Evolutionary conservation across 1,284 basidiomycete species (phyloP), one percentile per base, ranked within the genome.

Genomic region (Erythrobasidium hasegawianum): DNA sequence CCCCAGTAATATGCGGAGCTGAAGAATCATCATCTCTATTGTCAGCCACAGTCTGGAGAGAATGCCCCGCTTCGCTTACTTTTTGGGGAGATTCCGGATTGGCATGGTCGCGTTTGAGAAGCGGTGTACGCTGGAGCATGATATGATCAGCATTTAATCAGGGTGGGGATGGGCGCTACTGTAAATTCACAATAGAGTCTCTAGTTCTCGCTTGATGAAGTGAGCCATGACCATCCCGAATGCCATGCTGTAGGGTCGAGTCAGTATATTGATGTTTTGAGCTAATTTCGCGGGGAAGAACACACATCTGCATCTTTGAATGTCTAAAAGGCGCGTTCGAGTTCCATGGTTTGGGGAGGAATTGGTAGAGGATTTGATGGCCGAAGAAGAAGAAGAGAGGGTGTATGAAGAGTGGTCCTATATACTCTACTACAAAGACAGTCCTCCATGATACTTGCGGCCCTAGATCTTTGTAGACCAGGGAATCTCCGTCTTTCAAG

Each of bases 81-180:
- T 98, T 77, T 88, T 89, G 81, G 94, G 88, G 52, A 98, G 84
- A 76, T 93, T 92, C 69, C 78, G 78, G 66, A 89, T 79, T 0
- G 95, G 96, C 87, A 98, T 96, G 0, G 95, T 97, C 1, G 86
- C 88, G 78, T 93, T 86, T 38, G 92, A 96, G 82, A 98, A 98
- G 18, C 90, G 87, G 77, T 97, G 94, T 1, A 96, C 85, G 75
- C 87, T 89, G 68, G 29, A 38, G 59, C n/a, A 45, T 4, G 26
- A 50, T 43, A 67, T 33, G 57, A 49, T 33, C 8, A 40, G 20
- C 64, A 38, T 50, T n/a, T n/a, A n/a, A n/a, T n/a, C n/a, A n/a
- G n/a, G n/a, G n/a, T n/a, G n/a, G n/a, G n/a, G 29, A 45, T 18
- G 45, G 53, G 13, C 41, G 41, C 16, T 29, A 24, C 29, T 38